phyloP scores from a whole-genome alignment of 805 yeast genomes.

The Ogataea sp. region DNA sequence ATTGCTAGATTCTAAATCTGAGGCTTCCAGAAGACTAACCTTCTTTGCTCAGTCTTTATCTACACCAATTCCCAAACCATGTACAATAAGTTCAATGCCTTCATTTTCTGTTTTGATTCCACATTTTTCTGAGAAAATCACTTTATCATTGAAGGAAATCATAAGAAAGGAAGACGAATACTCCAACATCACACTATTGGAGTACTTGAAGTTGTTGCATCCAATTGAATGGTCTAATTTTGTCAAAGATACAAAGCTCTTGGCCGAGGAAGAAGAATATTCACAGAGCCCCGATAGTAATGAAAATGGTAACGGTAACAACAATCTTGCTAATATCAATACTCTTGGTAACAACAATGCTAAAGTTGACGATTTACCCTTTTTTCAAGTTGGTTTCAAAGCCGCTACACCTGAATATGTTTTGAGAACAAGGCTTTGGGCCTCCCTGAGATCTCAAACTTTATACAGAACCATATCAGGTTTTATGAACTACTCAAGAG shows the following conservation, averaged over 20 bases:
- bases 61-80: conserved; percentile 74
- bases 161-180: conserved; percentile 65
- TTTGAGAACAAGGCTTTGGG: conserved; percentile 76
- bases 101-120: conserved; percentile 79
- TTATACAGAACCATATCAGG: conserved; percentile 77
- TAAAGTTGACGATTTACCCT: conserved; percentile 49
- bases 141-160: conserved; percentile 67
- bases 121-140: conserved; percentile 78
- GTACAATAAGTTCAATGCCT: conserved; percentile 64
- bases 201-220: conserved; percentile 47
- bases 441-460: conserved; percentile 76
- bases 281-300: not conserved
- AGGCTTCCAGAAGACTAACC: conserved; percentile 76
- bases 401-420: conserved; percentile 55
- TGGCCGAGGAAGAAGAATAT: conserved; percentile 35
- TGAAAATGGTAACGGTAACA: conserved; percentile 4
- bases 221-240: conserved; percentile 52
- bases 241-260: conserved; percentile 46
- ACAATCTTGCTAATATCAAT: no score
- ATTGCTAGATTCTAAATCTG: conserved; percentile 57
- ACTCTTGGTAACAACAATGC: not conserved
- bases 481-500: conserved; percentile 68
- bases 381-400: conserved; percentile 62
- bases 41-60: conserved; percentile 87
- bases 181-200: conserved; percentile 46